phyloP scores from a whole-genome alignment of 805 yeast species.

The Suhomyces vadensis region DNA sequence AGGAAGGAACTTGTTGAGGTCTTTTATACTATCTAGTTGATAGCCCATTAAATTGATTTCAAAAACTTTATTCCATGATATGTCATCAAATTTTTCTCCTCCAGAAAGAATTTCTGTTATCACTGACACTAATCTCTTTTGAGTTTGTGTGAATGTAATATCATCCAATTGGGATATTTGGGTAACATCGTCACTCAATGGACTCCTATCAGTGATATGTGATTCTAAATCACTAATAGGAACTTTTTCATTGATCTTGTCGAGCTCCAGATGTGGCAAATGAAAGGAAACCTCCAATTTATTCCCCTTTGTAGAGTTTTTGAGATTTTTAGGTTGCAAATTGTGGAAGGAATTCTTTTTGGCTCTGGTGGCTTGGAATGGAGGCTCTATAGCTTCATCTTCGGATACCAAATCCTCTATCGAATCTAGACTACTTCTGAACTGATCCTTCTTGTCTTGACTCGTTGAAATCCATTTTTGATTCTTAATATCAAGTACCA shows the following conservation, averaged over 20 bases:
- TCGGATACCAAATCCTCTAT: constrained; percentile 37
- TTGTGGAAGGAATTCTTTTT: not conserved
- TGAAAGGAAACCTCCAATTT: constrained; percentile 44
- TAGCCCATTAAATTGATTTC: constrained; percentile 37
- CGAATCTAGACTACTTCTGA: constrained; percentile 33
- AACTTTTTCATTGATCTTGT: constrained; percentile 7
- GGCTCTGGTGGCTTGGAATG: not conserved
- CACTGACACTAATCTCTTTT: constrained; percentile 43
- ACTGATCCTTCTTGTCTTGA: constrained; percentile 23
- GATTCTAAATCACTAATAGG: not conserved
- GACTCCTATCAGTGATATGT: constrained; percentile 9
- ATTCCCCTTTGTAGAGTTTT: constrained; percentile 10
- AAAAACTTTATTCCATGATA: constrained; percentile 44
- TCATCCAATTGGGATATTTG: constrained; percentile 43
- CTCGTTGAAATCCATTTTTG: constrained; percentile 23
- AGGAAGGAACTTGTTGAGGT: constrained; percentile 47
- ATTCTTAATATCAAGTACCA: constrained; percentile 22
- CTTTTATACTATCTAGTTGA: constrained; percentile 43
- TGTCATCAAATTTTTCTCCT: constrained; percentile 30
- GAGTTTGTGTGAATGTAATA: constrained; percentile 50
- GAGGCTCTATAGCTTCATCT: constrained; percentile 8
- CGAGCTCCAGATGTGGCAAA: constrained; percentile 28
- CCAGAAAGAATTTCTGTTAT: constrained; percentile 44
- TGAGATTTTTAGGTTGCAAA: not conserved
- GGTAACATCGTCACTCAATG: constrained; percentile 37